Percentiles rank a stretch among this genome's conserved stretches.
Evolutionary conservation across 2,329 filamentous ascomycete species (phyloP).

Genomic region (Aspergillus proliferans): DNA sequence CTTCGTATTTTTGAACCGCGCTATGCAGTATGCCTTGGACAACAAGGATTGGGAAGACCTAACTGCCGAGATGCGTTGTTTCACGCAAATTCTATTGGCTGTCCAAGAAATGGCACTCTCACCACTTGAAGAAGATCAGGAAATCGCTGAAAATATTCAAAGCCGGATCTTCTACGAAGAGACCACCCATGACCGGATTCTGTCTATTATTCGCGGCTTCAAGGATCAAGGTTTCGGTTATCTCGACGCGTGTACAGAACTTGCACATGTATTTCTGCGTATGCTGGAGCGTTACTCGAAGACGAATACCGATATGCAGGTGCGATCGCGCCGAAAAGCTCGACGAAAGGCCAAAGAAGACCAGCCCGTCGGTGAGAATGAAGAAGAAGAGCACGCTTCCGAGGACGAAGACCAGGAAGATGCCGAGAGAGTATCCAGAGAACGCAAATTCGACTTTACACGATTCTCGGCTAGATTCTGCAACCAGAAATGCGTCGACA

Average conservation of each 20-base stretch:
- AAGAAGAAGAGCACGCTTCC: conserved; percentile 52
- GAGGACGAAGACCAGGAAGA: conserved; percentile 68
- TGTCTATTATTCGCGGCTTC: conserved; percentile 74
- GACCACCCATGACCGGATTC: conserved; percentile 79
- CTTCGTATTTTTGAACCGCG: conserved; percentile 79
- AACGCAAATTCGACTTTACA: conserved; percentile 91
- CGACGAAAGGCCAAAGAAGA: conserved; percentile 60
- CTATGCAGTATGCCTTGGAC: conserved; percentile 72
- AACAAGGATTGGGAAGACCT: conserved; percentile 83
- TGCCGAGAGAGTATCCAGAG: conserved; percentile 65
- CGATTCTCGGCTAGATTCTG: conserved; percentile 76
- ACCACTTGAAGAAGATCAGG: conserved; percentile 82
- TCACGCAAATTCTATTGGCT: conserved; percentile 87
- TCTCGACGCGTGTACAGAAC: conserved; percentile 82
- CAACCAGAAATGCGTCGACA: conserved; percentile 78
- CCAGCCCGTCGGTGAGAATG: conserved; percentile 40
- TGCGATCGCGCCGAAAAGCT: conserved; percentile 71
- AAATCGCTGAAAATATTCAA: conserved; percentile 95
- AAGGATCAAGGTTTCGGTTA: conserved; percentile 93
- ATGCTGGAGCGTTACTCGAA: conserved; percentile 92
- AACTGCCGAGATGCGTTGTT: conserved; percentile 83
- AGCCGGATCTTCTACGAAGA: conserved; percentile 99
- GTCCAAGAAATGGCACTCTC: conserved; percentile 89
- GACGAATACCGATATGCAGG: conserved; percentile 87
- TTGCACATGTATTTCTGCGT: conserved; percentile 83